These are phyloP conservation scores for Clarireedia hainanense DNA, from an alignment of 2,329 filamentous ascomycete species.

Conservation along the genomic window DNA sequence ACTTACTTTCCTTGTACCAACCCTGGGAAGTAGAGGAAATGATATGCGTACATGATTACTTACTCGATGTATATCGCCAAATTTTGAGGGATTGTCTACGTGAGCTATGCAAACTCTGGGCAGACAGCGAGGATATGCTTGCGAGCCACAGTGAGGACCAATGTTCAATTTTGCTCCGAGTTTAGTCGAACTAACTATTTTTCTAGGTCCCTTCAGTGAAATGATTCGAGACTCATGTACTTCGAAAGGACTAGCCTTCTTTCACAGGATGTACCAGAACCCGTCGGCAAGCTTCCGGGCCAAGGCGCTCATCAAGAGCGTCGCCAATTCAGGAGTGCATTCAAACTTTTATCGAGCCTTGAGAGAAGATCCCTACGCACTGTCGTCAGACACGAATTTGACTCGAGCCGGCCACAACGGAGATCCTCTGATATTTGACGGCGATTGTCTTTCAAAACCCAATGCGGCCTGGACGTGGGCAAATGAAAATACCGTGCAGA, in stretches of 20 bases:
- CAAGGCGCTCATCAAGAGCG: background rate
- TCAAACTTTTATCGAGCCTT: background rate
- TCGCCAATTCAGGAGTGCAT: background rate
- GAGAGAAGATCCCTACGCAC: slow-evolving; percentile 7
- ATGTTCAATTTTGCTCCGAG: background rate
- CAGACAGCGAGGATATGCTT: too few relatives aligned
- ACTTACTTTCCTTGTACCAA: slow-evolving; percentile 7
- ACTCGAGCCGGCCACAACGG: background rate
- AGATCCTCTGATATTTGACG: slow-evolving; percentile 3
- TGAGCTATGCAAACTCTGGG: too few relatives aligned
- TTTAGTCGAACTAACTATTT: background rate
- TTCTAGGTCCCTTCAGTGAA: too few relatives aligned
- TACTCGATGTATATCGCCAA: background rate
- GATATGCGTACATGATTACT: slow-evolving; percentile 8
- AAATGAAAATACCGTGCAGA: background rate
- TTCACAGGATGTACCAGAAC: slow-evolving; percentile 1
- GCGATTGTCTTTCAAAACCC: slow-evolving; percentile 4
- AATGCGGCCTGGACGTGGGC: slow-evolving; percentile 12
- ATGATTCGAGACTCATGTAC: background rate
- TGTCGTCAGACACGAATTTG: background rate
- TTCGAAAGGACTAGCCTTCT: slow-evolving; percentile 8
- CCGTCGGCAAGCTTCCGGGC: background rate
- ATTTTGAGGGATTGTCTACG: too few relatives aligned
- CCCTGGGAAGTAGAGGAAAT: slow-evolving; percentile 11
- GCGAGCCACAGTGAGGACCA: background rate